Evolutionary conservation across 345 rosid genomes (phyloP).

Genomic region (Eucalyptus tenuipes): DNA sequence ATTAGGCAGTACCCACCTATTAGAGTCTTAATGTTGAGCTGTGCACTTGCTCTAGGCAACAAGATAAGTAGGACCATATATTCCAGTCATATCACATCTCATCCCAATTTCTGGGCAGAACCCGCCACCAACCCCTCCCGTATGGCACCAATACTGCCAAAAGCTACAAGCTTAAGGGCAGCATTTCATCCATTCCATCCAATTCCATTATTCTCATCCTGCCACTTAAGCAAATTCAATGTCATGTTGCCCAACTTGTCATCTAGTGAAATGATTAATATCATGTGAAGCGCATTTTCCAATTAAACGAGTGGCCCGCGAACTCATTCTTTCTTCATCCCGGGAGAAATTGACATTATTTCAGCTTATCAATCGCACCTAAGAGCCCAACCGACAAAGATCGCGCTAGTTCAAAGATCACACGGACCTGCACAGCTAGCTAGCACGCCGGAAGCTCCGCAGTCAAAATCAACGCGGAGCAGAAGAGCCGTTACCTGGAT

Average conservation of each 20-base stretch:
- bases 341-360: not conserved
- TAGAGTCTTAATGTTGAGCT: not conserved
- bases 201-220: not conserved
- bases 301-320: not conserved
- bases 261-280: not conserved
- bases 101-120: not conserved
- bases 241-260: not conserved
- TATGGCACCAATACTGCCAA: not conserved
- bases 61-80: not conserved
- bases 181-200: not conserved
- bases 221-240: not conserved
- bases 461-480: not conserved
- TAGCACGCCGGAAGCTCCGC: not conserved
- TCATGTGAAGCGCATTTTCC: not conserved
- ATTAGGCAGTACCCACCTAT: not conserved
- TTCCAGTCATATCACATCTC: not conserved
- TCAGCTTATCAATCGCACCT: not conserved
- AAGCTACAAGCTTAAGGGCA: not conserved
- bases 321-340: not conserved
- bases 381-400: not conserved
- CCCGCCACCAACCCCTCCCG: not conserved
- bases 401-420: not conserved
- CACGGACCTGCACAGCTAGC: not conserved
- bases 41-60: not conserved
- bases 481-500: constrained; percentile 23